Evolutionary conservation across 768 basidiomycete genomes (phyloP).

Genomic region (Lactarius hatsudake): DNA sequence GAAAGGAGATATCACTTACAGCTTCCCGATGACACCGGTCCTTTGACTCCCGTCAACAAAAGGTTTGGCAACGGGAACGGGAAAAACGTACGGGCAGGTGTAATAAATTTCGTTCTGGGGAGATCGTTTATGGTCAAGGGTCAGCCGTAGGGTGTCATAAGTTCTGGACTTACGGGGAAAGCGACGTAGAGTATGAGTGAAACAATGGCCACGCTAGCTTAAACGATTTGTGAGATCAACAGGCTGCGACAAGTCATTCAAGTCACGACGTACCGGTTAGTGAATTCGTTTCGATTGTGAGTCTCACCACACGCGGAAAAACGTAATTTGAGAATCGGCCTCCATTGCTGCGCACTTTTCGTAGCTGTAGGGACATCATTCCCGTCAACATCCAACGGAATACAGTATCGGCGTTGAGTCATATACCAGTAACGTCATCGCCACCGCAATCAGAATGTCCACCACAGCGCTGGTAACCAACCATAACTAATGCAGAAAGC

Average conservation of each 20-base stretch:
- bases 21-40: conserved; percentile 25
- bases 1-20: background rate
- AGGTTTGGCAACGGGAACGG: background rate
- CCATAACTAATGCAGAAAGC: conserved; percentile 13
- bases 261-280: conserved; percentile 18
- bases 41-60: background rate
- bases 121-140: background rate
- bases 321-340: conserved; percentile 13
- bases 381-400: background rate
- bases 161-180: background rate
- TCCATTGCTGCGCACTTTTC: conserved; percentile 4
- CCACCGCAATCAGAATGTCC: conserved; percentile 16
- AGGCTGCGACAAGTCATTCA: background rate
- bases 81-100: conserved; percentile 1
- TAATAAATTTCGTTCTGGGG: conserved; percentile 1
- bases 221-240: background rate
- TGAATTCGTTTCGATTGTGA: conserved; percentile 32
- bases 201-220: background rate
- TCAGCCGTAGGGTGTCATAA: background rate
- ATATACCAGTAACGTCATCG: conserved; percentile 16
- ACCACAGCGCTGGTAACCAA: conserved; percentile 4
- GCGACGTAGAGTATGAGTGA: background rate
- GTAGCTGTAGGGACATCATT: background rate
- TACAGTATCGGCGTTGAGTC: background rate
- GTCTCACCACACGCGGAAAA: conserved; percentile 27